Evolutionary conservation across 2,329 filamentous ascomycete genomes (phyloP), one percentile per base, ranked within the genome.

Genomic region (Calonectria montana): DNA sequence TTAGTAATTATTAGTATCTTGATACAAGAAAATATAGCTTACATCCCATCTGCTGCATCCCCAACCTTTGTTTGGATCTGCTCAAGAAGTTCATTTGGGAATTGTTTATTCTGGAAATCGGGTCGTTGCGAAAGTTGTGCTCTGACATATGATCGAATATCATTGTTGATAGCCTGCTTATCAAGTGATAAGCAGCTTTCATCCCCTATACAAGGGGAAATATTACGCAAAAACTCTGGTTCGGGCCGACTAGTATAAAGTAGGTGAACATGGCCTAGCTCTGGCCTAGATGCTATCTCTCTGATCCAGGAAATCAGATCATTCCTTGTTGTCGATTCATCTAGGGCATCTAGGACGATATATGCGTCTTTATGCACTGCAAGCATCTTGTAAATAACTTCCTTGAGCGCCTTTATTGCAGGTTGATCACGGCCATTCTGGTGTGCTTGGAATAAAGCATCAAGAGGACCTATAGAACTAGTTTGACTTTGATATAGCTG

Each of bases 21-120:
- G 29, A 31, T 62, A 41, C 16, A 29, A 50, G 37, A n/a, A 15
- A 43, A 2, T 2, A 23, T n/a, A 63, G 45, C 79, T 76, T 74
- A 81, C 80, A 82, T 82, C 43, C 80, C 81, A 31, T 79, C 70
- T 39, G 80, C 76, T 8, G 76, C 43, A 35, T 70, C 67, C 15
- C 74, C 76, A 27, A 79, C 55, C 27, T 70, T 69, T 0, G 55
- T 48, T 13, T 15, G 27, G 31, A 78, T 75, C 16, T 45, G 7
- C 29, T 67, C 12, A 16, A 70, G 13, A 12, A 77, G 31, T 71
- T 69, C 47, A 21, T 13, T 37, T 43, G 62, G 72, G 57, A 69
- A 75, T 5, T 9, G 16, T 61, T 73, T 78, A 6, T 53, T 73
- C 73, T 43, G 71, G 27, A 75, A 77, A 9, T 72, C 68, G 67